Evolutionary conservation across 352 stramenopile genomes (phyloP).

Genomic region (Globisporangium paddicum): DNA sequence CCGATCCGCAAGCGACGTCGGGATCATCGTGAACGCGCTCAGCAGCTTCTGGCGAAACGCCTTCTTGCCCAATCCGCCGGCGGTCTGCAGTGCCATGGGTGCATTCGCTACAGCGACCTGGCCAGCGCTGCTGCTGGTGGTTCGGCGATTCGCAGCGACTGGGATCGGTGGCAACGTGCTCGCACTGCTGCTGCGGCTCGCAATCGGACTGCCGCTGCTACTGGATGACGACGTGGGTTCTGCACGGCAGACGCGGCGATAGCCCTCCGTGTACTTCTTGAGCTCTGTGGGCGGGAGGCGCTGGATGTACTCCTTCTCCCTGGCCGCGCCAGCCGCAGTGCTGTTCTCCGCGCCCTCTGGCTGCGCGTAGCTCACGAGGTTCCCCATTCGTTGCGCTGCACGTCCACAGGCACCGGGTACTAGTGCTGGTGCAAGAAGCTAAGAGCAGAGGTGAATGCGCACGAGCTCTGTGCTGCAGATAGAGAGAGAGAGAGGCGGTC

Average conservation of each 20-base stretch:
- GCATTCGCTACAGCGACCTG: conserved; percentile 5
- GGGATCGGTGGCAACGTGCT: not conserved
- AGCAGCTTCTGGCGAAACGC: conserved; percentile 80
- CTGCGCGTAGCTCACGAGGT: conserved; percentile 45
- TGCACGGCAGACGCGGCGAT: conserved; percentile 61
- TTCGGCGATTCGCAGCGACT: conserved; percentile 4
- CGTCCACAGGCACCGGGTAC: not conserved
- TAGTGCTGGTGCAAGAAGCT: not conserved
- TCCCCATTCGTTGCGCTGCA: conserved; percentile 42
- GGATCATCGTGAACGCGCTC: conserved; percentile 72
- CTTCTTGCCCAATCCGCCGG: conserved; percentile 48
- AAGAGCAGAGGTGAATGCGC: not conserved
- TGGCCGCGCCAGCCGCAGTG: conserved; percentile 6
- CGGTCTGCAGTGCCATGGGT: not conserved
- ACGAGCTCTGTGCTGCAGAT: not conserved
- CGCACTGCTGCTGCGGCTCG: conserved; percentile 17
- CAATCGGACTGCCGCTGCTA: not conserved
- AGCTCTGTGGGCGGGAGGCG: conserved; percentile 53
- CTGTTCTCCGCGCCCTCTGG: conserved; percentile 8
- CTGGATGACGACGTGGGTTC: conserved; percentile 18
- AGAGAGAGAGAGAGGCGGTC: not conserved
- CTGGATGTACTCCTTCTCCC: conserved; percentile 41
- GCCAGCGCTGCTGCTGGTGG: not conserved
- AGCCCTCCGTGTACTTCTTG: conserved; percentile 69
- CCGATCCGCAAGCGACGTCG: conserved; percentile 74